phyloP scores from a whole-genome alignment of 768 basidiomycete genomes.

The Suillus occidentalis region DNA sequence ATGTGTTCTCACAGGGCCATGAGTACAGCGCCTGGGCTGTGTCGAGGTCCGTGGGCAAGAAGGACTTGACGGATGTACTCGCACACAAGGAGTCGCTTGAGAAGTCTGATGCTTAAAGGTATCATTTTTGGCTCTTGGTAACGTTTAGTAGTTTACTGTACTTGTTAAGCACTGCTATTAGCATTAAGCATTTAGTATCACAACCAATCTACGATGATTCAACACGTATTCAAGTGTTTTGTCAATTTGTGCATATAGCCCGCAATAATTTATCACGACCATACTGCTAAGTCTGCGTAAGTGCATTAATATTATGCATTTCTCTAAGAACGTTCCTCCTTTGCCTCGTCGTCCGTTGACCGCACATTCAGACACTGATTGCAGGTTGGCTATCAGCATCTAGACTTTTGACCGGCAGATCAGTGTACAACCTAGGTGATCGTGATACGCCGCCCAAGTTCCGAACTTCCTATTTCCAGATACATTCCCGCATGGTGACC shows the following conservation, averaged over 20 bases:
- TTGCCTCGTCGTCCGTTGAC: not conserved
- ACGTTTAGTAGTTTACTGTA: conserved; percentile 7
- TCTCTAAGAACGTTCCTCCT: not conserved
- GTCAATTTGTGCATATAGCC: not conserved
- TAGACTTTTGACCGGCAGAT: not conserved
- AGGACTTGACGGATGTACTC: conserved; percentile 53
- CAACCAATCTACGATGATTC: not conserved
- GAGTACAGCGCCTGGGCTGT: conserved; percentile 72
- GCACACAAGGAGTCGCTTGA: conserved; percentile 11
- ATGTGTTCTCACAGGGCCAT: conserved; percentile 70
- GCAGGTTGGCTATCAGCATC: not conserved
- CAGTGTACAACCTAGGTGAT: not conserved
- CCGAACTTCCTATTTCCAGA: not conserved
- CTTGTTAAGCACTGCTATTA: conserved; percentile 1
- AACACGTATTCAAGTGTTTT: not conserved
- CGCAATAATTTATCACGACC: not conserved
- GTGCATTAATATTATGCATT: not conserved
- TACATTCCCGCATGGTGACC: not conserved
- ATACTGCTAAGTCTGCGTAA: not conserved
- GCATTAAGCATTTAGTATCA: not conserved
- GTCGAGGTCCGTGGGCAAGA: conserved; percentile 59
- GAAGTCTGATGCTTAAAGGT: conserved; percentile 1
- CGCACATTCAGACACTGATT: not conserved
- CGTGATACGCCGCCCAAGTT: not conserved
- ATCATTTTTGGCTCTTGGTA: not conserved